phyloP scores from a whole-genome alignment of 208 protist genomes.

The Trypanosoma avium region DNA sequence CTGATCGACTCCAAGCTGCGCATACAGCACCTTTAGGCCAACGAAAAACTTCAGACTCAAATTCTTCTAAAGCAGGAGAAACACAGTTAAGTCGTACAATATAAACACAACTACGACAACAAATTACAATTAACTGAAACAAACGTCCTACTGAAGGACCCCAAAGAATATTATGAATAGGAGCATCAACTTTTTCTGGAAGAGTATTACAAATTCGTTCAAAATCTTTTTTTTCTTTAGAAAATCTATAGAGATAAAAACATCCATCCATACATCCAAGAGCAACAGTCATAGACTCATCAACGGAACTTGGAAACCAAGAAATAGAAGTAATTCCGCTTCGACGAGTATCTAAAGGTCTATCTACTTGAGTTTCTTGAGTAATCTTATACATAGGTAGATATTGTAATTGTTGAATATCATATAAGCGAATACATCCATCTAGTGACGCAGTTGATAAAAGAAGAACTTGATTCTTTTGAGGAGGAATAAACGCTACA shows the following conservation, averaged over 20 bases:
- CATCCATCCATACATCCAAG: constrained; percentile 75
- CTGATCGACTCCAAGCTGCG: constrained; percentile 78
- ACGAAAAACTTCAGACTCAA: constrained; percentile 68
- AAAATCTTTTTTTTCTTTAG: constrained; percentile 65
- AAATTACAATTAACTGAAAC: constrained; percentile 82
- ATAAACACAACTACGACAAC: constrained; percentile 71
- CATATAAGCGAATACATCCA: constrained; percentile 84
- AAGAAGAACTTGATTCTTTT: constrained; percentile 74
- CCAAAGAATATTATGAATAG: constrained; percentile 77
- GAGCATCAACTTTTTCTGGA: constrained; percentile 35
- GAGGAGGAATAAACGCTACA: constrained; percentile 83
- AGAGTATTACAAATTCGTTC: constrained; percentile 24
- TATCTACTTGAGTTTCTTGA: constrained; percentile 40
- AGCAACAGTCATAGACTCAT: constrained; percentile 80
- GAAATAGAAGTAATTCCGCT: constrained; percentile 76
- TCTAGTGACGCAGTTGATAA: constrained; percentile 88
- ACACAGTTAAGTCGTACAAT: constrained; percentile 82
- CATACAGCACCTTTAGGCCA: constrained; percentile 62
- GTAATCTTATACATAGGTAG: constrained; percentile 63
- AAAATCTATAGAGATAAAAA: constrained; percentile 76
- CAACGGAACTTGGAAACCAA: constrained; percentile 80
- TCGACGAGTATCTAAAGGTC: constrained; percentile 18
- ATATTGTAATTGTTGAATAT: constrained; percentile 75
- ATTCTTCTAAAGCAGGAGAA: constrained; percentile 52
- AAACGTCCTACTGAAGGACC: constrained; percentile 70